phyloP scores from a whole-genome alignment of 306 rosid species.

The Styphnolobium japonicum region DNA sequence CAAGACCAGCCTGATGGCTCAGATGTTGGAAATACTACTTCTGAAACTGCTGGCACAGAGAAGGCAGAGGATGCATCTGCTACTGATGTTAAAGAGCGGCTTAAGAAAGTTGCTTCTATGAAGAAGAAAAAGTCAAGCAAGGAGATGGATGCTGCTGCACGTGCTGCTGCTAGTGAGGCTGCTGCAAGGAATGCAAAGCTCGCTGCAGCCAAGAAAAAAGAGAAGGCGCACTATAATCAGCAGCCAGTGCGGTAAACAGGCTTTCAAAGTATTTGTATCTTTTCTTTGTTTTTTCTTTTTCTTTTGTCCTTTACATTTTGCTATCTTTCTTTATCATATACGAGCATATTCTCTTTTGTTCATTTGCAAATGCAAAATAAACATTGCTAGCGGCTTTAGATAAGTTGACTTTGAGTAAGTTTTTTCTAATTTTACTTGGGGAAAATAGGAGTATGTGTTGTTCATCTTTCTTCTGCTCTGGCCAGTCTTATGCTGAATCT shows the following conservation, averaged over 20 bases:
- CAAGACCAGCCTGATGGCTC: slow-evolving; percentile 42
- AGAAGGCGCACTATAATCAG: slow-evolving; percentile 76
- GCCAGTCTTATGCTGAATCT: neutral
- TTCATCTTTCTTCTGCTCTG: neutral
- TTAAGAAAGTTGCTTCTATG: slow-evolving; percentile 65
- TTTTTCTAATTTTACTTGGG: slow-evolving; percentile 10
- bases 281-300: slow-evolving; percentile 14
- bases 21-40: slow-evolving; percentile 32
- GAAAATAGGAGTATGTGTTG: slow-evolving; percentile 17
- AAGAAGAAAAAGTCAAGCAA: slow-evolving; percentile 77
- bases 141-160: slow-evolving; percentile 76
- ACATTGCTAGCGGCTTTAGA: slow-evolving; percentile 34
- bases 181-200: slow-evolving; percentile 72
- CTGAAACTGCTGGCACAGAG: slow-evolving; percentile 41
- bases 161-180: slow-evolving; percentile 72
- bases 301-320: slow-evolving; percentile 15
- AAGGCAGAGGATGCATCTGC: slow-evolving; percentile 51
- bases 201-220: slow-evolving; percentile 73
- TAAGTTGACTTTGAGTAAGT: slow-evolving; percentile 27
- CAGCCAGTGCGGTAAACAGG: slow-evolving; percentile 71
- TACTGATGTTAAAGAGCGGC: slow-evolving; percentile 70
- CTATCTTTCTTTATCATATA: slow-evolving; percentile 33
- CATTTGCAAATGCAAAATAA: slow-evolving; percentile 49
- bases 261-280: slow-evolving; percentile 14
- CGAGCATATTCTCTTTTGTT: slow-evolving; percentile 48